A percentile compares a stretch with the other conserved stretches of the same genome.
These are phyloP conservation scores for Pulveroboletus ravenelii DNA, from an alignment of 768 basidiomycete species.

Conservation along the genomic window DNA sequence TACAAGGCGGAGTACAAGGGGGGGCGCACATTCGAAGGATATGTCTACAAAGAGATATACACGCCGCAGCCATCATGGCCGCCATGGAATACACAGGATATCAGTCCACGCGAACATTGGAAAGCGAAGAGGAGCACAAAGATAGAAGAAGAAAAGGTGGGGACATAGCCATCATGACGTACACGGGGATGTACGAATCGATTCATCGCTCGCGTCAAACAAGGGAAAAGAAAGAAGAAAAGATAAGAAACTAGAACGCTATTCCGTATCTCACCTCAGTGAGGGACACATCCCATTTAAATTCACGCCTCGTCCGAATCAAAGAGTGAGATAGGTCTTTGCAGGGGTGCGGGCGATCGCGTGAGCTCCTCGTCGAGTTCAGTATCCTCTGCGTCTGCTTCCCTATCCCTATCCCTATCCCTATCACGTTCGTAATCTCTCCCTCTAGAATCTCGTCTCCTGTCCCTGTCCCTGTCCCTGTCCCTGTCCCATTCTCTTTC, in stretches of 20 bases:
- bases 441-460: not conserved
- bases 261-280: too few species aligned
- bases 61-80: too few species aligned
- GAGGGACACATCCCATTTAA: not conserved
- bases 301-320: conserved; percentile 22
- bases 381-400: conserved; percentile 4
- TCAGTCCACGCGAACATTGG: too few species aligned
- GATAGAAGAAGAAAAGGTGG: too few species aligned
- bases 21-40: not conserved
- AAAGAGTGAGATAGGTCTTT: conserved; percentile 30
- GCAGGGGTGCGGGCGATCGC: conserved; percentile 26
- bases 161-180: too few species aligned
- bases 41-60: too few species aligned
- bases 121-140: too few species aligned
- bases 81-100: too few species aligned
- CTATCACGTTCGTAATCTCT: not conserved
- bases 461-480: not conserved
- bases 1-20: too few species aligned
- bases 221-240: too few species aligned
- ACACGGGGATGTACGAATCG: not conserved
- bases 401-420: not conserved
- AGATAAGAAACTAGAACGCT: too few species aligned
- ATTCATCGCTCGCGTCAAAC: not conserved
- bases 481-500: not conserved
- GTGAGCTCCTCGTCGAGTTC: conserved; percentile 9